A percentile compares a stretch with the other conserved stretches of the same genome.
These are phyloP conservation scores for Trichophyton rubrum DNA, from an alignment of 2,329 filamentous ascomycete genomes.

Conservation along the genomic window DNA sequence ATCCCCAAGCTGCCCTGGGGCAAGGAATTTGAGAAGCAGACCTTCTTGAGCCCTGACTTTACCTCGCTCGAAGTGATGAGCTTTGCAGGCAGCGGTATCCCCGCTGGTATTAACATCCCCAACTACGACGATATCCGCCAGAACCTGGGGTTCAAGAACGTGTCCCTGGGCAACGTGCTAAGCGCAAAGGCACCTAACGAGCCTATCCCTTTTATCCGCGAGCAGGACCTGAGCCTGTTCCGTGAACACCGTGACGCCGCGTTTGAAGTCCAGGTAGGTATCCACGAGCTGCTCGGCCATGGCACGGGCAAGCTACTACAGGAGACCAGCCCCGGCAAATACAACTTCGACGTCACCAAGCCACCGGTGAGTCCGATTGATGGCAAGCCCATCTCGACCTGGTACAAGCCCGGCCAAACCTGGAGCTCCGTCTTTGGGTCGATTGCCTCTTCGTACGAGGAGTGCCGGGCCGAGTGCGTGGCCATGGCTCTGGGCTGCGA, in stretches of 20 bases:
- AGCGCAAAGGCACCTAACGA: slow-evolving; percentile 86
- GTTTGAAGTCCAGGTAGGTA: slow-evolving; percentile 90
- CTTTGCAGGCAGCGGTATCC: slow-evolving; percentile 55
- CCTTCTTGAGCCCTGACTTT: slow-evolving; percentile 89
- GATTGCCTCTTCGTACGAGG: slow-evolving; percentile 79
- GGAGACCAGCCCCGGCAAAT: slow-evolving; percentile 68
- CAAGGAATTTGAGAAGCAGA: slow-evolving; percentile 86
- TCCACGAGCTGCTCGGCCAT: slow-evolving; percentile 81
- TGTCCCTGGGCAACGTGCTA: slow-evolving; percentile 81
- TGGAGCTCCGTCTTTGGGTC: slow-evolving; percentile 88
- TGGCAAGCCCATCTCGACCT: slow-evolving; percentile 63
- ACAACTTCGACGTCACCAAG: slow-evolving; percentile 76
- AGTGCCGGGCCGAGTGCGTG: slow-evolving; percentile 87
- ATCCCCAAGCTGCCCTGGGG: slow-evolving; percentile 86
- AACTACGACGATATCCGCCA: slow-evolving; percentile 50
- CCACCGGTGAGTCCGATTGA: slow-evolving; percentile 72
- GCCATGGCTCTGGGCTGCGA: slow-evolving; percentile 86
- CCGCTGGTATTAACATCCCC: slow-evolving; percentile 47
- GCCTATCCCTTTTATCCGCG: slow-evolving; percentile 77
- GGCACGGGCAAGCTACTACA: slow-evolving; percentile 89
- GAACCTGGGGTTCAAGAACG: slow-evolving; percentile 55
- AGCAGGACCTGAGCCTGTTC: slow-evolving; percentile 64
- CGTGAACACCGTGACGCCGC: slow-evolving; percentile 71
- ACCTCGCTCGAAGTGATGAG: slow-evolving; percentile 85
- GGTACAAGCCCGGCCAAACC: slow-evolving; percentile 91